Percentiles rank a stretch among this genome's conserved stretches.
Conservation (phyloP, 2,329 filamentous ascomycete species). For the Curvularia lunata region DNA sequence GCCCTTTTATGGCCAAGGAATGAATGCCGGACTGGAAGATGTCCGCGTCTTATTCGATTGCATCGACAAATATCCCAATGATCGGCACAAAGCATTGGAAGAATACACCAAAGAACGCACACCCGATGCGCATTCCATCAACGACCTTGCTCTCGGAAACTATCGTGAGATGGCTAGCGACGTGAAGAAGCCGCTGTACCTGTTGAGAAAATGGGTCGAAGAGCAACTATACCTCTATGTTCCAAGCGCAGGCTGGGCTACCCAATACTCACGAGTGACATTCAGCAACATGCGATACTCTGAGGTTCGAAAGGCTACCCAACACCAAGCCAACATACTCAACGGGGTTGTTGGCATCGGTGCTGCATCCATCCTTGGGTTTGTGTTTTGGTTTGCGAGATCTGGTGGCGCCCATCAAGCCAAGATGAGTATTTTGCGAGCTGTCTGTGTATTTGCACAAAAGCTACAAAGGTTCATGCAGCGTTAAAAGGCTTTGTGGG, state of each 20-base stretch:
- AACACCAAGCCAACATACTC: constrained; percentile 49
- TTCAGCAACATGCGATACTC: constrained; percentile 94
- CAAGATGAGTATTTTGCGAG: constrained; percentile 38
- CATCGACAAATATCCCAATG: constrained; percentile 69
- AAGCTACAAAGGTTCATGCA: constrained; percentile 22
- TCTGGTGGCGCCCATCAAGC: constrained; percentile 29
- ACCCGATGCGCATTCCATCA: constrained; percentile 85
- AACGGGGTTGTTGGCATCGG: constrained; percentile 38
- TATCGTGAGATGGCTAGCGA: constrained; percentile 92
- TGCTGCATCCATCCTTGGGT: constrained; percentile 24
- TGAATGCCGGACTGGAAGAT: constrained; percentile 96
- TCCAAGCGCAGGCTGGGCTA: constrained; percentile 83
- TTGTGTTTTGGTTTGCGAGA: constrained; percentile 31
- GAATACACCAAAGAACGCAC: constrained; percentile 78
- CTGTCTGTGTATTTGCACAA: constrained; percentile 36
- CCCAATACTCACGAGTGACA: constrained; percentile 89
- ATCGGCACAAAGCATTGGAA: constrained; percentile 61
- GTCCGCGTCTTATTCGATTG: constrained; percentile 85
- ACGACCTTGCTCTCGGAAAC: constrained; percentile 87
- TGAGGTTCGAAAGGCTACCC: constrained; percentile 74
- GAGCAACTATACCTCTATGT: constrained; percentile 79
- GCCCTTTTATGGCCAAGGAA: constrained; percentile 96
- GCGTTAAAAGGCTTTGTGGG: constrained; percentile 4
- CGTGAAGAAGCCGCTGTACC: constrained; percentile 78
- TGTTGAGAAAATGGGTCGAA: constrained; percentile 82